Evolutionary conservation across 371 early-diverging fungal species (phyloP), one percentile per base, ranked within the genome.

Genomic region (Saksenaea oblongispora): DNA sequence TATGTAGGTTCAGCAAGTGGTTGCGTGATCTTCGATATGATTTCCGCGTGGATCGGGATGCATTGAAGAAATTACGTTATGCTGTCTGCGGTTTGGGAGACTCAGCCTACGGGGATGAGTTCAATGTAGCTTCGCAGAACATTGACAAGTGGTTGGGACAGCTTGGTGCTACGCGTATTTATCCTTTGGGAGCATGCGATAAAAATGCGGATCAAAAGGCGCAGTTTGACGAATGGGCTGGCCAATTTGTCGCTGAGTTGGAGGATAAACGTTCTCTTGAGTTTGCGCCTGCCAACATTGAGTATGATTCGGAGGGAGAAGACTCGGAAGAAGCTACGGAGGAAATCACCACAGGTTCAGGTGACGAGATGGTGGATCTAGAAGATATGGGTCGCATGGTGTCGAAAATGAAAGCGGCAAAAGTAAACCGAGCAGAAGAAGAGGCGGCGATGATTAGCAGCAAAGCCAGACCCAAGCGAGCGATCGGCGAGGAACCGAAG

Each of bases 11-110:
- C 34, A 79, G 78, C 39, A 85, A 83, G 61, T 88, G 90, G 90
- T 79, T 90, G 24, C 82, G 86, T 57, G 91, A 93, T 59, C 65
- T 82, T 44, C 76, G 84, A 22, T 87, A 84, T 63, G 91, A 91
- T 65, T 88, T 84, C 76, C 79, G 91, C 55, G 89, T 91, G 3
- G 85, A 84, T 61, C 82, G 84, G 56, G 75, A 75, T 11, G 78
- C 79, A 10, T 70, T 93, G 41, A 71, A 73, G 59, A 79, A 85
- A 41, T 66, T 91, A 34, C 80, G 84, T 7, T 91, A 82, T 76
- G 83, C 90, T 0, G 87, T 93, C 14, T 92, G 90, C 77, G 92
- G 92, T 54, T 70, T 91, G 37, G 91, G 91, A 14, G 89, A 90
- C 67, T 87, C 89, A 0, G 91, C 84, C 5, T 93, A 91, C 69